Percentiles rank a stretch among this genome's conserved stretches.
phyloP scores from a whole-genome alignment of 129 eudicot species.

The Helichrysum umbraculigerum region DNA sequence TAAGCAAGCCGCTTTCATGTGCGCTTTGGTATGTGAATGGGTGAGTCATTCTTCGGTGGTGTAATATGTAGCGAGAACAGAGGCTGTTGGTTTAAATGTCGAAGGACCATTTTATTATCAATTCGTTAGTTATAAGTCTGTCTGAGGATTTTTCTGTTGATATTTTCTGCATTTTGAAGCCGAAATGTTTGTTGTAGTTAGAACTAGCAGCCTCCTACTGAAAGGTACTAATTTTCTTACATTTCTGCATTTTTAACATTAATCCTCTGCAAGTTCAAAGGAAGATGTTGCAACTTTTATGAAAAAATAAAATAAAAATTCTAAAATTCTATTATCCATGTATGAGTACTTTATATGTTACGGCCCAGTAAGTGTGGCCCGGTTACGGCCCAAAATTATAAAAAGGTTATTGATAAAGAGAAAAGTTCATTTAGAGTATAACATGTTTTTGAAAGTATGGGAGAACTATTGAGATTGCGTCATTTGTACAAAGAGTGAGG shows the following conservation, averaged over 20 bases:
- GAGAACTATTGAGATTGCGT: too few relatives aligned
- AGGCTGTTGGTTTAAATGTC: constrained; percentile 27
- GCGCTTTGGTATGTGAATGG: constrained; percentile 35
- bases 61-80: constrained; percentile 31
- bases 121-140: neutral
- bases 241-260: neutral
- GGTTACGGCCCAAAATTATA: neutral
- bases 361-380: too few relatives aligned
- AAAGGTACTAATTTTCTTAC: constrained; percentile 32
- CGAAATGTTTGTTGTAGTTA: constrained; percentile 25
- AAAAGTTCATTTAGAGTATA: too few relatives aligned
- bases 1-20: constrained; percentile 20
- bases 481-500: too few relatives aligned
- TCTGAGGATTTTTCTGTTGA: constrained; percentile 25
- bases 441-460: too few relatives aligned
- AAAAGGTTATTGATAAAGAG: too few relatives aligned
- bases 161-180: constrained; percentile 25
- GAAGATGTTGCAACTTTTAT: neutral
- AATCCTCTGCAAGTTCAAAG: neutral
- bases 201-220: constrained; percentile 21
- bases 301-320: too few relatives aligned
- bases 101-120: constrained; percentile 14
- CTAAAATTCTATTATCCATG: too few relatives aligned
- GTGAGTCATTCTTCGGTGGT: constrained; percentile 43
- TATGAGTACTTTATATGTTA: neutral